Conservation (phyloP, 257 asterid genomes). For the Solanum lignicaule region DNA sequence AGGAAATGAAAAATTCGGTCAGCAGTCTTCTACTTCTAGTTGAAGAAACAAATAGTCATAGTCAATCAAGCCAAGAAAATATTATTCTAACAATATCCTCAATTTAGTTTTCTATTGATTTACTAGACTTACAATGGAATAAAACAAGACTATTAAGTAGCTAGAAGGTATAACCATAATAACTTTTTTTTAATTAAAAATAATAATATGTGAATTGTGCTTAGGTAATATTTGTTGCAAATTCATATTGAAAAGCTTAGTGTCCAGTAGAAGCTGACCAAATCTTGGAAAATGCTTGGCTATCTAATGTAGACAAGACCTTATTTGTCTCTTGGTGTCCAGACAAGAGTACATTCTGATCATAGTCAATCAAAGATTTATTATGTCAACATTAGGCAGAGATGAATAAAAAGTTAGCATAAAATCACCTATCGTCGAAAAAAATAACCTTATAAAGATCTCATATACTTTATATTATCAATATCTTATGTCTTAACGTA, state of each 20-base stretch:
- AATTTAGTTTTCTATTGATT: not conserved
- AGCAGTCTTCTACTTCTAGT: not conserved
- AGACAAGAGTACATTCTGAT: conserved; percentile 41
- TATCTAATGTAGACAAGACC: conserved; percentile 24
- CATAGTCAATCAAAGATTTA: not conserved
- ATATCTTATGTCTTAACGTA: not conserved
- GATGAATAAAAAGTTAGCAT: not conserved
- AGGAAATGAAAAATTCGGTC: too few species aligned
- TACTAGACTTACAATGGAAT: not conserved
- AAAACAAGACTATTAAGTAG: not conserved
- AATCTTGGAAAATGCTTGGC: conserved; percentile 18
- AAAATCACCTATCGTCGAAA: not conserved
- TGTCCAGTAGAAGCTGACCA: conserved; percentile 9
- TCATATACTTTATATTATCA: not conserved
- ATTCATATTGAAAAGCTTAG: conserved; percentile 1
- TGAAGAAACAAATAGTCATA: not conserved
- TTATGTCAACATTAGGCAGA: not conserved
- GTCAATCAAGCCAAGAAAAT: not conserved
- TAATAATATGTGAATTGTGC: not conserved
- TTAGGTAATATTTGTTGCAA: conserved; percentile 19
- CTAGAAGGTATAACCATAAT: not conserved
- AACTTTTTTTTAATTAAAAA: not conserved
- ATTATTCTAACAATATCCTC: not conserved
- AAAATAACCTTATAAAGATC: not conserved
- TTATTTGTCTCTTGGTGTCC: conserved; percentile 41